Base-by-base conservation (phyloP, 2,329 filamentous ascomycete genomes). In the Ophiostoma perfectum region DNA sequence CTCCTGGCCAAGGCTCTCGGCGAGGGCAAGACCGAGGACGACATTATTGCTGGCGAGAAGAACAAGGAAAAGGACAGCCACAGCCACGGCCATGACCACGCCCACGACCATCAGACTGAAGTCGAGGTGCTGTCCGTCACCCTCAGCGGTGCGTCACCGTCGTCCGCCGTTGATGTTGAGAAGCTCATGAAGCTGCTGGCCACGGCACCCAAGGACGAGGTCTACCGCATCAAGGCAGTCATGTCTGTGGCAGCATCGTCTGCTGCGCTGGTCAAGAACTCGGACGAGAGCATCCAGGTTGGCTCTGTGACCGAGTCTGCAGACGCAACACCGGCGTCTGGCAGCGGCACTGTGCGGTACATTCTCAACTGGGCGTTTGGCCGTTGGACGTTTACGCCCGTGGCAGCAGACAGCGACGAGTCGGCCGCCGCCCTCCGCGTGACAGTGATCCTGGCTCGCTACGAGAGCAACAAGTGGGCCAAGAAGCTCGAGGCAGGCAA, bases 361-460 rank as follows among this genome's bases (percentile, higher is more conserved):
- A 97, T 99, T 62, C 84, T 99, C 70, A 99, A 99, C 77, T 99
- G 95, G 95, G 95, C 95, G 0, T 99, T 99, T 79, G 93, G 93
- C 0, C 85, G 95, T 42, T 99, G 95, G 94, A 96, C 88, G 0
- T 97, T 94, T 75, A 96, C 93, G 1, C 82, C 86, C 4, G 75
- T 84, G 4, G 75, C 77, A 0, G 76, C 74, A 9, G 84, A 88
- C 47, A 84, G 84, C 74, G 78, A 81, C 47, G 80, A 89, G 64
- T 77, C 66, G 6, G 69, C 82, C 0, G 77, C 66, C 3, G 69
- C 82, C 1, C 77, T 92, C 72, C 83, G 90, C 67, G 89, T 93
- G 86, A 93, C 91, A 0, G 81, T 94, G 69, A 89, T 94, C 12
- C 80, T 92, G 36, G 90, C 88, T 4, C 83, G 88, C 49, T 90